phyloP scores from a whole-genome alignment of 2,329 filamentous ascomycete species.

The Penicillium sp. region DNA sequence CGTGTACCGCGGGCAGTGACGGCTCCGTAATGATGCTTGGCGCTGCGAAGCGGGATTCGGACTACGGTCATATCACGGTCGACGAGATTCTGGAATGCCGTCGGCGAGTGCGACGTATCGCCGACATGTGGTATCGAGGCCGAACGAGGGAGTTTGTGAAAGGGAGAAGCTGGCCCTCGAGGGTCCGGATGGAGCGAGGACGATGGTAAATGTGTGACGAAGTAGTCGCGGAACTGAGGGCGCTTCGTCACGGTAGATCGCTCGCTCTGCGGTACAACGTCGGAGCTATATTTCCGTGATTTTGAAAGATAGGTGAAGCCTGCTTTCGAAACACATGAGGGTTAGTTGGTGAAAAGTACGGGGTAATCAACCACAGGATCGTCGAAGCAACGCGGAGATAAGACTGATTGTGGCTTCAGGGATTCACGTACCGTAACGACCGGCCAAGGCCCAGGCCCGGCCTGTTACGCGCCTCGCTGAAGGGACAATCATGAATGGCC shows the following conservation, averaged over 20 bases:
- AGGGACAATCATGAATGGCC: slow-evolving; percentile 43
- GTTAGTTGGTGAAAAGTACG: slow-evolving; percentile 11
- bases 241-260: slow-evolving; percentile 41
- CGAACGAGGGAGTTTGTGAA: slow-evolving; percentile 83
- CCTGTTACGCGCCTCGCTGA: slow-evolving; percentile 43
- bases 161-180: slow-evolving; percentile 61
- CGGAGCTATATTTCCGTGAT: slow-evolving; percentile 28
- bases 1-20: slow-evolving; percentile 77
- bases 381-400: slow-evolving; percentile 22
- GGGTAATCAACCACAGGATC: slow-evolving; percentile 5
- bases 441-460: slow-evolving; percentile 42
- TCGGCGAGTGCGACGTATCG: slow-evolving; percentile 52
- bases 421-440: slow-evolving; percentile 39
- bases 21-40: slow-evolving; percentile 94
- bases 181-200: slow-evolving; percentile 91
- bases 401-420: slow-evolving; percentile 9
- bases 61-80: slow-evolving; percentile 87
- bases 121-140: slow-evolving; percentile 78
- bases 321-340: slow-evolving; percentile 20
- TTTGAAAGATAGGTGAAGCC: slow-evolving; percentile 39
- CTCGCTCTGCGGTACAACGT: slow-evolving; percentile 17
- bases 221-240: slow-evolving; percentile 83
- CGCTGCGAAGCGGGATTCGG: slow-evolving; percentile 86
- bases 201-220: slow-evolving; percentile 91
- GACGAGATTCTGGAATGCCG: slow-evolving; percentile 61